Evolutionary conservation across 352 stramenopile species (phyloP), one percentile per base, ranked within the genome.

Genomic region (Phytophthora cryptogea): DNA sequence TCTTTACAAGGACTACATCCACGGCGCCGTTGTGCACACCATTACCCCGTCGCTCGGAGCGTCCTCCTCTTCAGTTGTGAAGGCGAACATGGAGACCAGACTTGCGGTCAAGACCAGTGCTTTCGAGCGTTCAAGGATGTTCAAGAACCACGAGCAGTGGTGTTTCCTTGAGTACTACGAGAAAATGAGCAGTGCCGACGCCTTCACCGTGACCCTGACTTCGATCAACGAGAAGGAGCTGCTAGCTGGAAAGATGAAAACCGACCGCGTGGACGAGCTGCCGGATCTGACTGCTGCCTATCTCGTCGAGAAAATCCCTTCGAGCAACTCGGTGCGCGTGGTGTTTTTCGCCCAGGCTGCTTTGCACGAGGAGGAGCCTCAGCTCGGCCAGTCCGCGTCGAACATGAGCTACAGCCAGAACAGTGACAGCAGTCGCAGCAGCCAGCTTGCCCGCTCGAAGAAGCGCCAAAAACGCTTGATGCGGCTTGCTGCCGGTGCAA

Each of bases 1-100:
- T 45, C 45, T 83, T 30, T 75, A 79, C 54, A 77, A 78, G 44
- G 59, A 72, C 27, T 86, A 81, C 63, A 74, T 86, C 48, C 77
- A 79, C 36, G 76, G 76, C 28, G 59, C 70, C 0, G 59, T 86
- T 20, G 68, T 79, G 40, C 76, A 81, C 31, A 45, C 60, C 0
- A 42, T 49, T 9, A 48, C 63, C 13, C 41, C 52, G 17, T 60
- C 58, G 23, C 35, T 60, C 0, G 59, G 39, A 2, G 26, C 58
- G n/a, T 44, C 52, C 0, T 59, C 52, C 5, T 20, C 52, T 8
- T 63, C 63, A 8, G 33, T 26, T 11, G 35, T 59, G 2, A 68
- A 59, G 5, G 51, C 41, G 2, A 37, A 67, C 7, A 46, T 64
- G 23, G 54, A 70, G 16, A 56, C 61, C 0, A 66, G 54, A 26